A percentile compares a stretch with the other conserved stretches of the same genome.
These are phyloP conservation scores for Trichoderma oligosporum DNA, from an alignment of 2,329 filamentous ascomycete species.

Conservation along the genomic window DNA sequence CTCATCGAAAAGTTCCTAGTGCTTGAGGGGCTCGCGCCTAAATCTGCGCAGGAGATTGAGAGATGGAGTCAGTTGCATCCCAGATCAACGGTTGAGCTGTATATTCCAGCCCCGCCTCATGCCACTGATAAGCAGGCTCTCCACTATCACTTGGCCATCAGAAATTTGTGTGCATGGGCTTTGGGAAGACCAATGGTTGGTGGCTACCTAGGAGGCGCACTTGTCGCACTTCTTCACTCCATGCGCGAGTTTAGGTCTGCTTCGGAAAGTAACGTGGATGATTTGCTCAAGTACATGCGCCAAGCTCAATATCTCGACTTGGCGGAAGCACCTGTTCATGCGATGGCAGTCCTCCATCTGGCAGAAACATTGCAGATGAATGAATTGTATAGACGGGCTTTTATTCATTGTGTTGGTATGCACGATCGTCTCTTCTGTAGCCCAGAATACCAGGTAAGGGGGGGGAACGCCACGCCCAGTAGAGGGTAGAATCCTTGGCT, in stretches of 20 bases:
- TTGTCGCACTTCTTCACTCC: conserved; percentile 62
- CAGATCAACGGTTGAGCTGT: conserved; percentile 52
- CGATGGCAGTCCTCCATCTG: conserved; percentile 63
- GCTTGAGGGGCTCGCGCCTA: conserved; percentile 28
- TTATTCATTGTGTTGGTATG: conserved; percentile 78
- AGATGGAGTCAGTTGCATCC: conserved; percentile 33
- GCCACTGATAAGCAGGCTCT: conserved; percentile 53
- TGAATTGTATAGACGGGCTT: conserved; percentile 68
- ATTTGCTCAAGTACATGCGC: conserved; percentile 63
- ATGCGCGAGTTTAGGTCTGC: conserved; percentile 58
- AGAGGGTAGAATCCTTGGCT: neutral
- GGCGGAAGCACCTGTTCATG: conserved; percentile 61
- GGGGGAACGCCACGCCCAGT: neutral
- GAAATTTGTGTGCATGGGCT: conserved; percentile 74
- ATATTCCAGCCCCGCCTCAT: conserved; percentile 61
- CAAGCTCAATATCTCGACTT: conserved; percentile 67
- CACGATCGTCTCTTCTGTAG: conserved; percentile 54
- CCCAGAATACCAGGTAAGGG: conserved; percentile 58
- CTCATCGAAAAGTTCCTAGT: conserved; percentile 54
- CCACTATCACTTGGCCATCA: conserved; percentile 62
- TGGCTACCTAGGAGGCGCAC: conserved; percentile 57
- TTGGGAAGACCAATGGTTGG: conserved; percentile 65
- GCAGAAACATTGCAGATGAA: conserved; percentile 62
- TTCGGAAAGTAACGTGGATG: conserved; percentile 54
- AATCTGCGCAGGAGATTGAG: conserved; percentile 31